Base-by-base conservation (phyloP, 129 eudicot species). In the Solidago caesia region DNA sequence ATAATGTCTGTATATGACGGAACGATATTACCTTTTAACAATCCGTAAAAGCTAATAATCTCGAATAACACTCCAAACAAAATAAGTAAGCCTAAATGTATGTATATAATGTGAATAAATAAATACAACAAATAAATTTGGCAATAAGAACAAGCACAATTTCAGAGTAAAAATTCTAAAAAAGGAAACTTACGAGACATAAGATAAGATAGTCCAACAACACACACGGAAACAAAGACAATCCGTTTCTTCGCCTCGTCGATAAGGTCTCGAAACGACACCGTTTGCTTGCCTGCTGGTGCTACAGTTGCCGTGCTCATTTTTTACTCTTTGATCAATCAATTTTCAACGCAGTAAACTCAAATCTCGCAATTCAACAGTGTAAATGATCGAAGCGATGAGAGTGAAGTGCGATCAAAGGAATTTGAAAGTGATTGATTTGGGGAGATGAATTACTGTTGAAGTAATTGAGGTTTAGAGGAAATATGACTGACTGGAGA, bases 171-270 rank as follows among this genome's bases (percentile, higher is more conserved):
- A 71, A 59, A 11, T 4, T 45, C 52, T 2, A 14, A 8, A 58
- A 46, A 7, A 3, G 25, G 9, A 73, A 44, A 88, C 99, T 91
- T 75, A 94, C 99, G 72, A 15, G 97, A 91, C 99, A 94, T 91
- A 55, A 94, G 91, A 81, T 94, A 94, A 6, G 99, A 94, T 7
- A 94, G 82, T 67, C 97, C 99, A 53, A 91, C 87, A 53, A 79
- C 97, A 71, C 93, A 88, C 33, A 91, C 75, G 64, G 70, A 74
- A 76, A 94, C 84, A 13, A 94, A 67, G 60, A 94, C 94, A 84
- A 89, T 77, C 82, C 99, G 88, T 80, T 91, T 94, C 82, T 94
- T 91, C 0, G 96, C 97, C 82, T 94, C 99, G 65, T 94, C 99
- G 15, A 91, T 81, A 10, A 94, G 87, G 89, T 88, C 97, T 8